Conservation (phyloP, 2,329 filamentous ascomycete species). For the Hypoxylon sp. region DNA sequence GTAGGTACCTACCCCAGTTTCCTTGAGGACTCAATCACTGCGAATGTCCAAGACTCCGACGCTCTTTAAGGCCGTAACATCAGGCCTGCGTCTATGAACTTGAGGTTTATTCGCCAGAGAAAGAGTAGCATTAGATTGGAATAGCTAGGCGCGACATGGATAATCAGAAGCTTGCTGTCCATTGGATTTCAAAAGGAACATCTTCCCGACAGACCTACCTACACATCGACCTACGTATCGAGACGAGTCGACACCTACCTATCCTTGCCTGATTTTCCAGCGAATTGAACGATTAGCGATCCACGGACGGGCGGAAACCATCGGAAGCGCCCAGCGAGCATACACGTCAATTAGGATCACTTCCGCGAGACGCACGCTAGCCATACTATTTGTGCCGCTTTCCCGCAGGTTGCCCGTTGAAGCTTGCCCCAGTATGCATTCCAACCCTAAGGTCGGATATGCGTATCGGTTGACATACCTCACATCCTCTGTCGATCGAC, state of each 20-base stretch:
- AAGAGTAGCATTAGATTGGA: constrained; percentile 20
- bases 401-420: constrained; percentile 37
- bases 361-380: constrained; percentile 38
- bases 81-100: constrained; percentile 9
- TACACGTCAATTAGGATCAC: constrained; percentile 36
- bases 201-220: constrained; percentile 33
- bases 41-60: constrained; percentile 14
- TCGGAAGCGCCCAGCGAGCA: constrained; percentile 33
- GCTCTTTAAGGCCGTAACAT: constrained; percentile 33
- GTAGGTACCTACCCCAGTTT: background rate
- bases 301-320: constrained; percentile 27
- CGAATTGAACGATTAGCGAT: constrained; percentile 25
- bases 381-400: constrained; percentile 33
- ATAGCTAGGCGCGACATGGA: constrained; percentile 20
- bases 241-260: constrained; percentile 23
- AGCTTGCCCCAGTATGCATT: constrained; percentile 35
- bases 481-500: constrained; percentile 28
- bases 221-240: constrained; percentile 30
- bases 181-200: constrained; percentile 29
- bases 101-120: constrained; percentile 18
- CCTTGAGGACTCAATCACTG: constrained; percentile 15
- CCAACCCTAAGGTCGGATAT: constrained; percentile 36
- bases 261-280: constrained; percentile 26
- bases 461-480: constrained; percentile 25
- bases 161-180: constrained; percentile 25